Percentiles rank a stretch among this genome's conserved stretches.
Conservation (phyloP, 305 asterid species). For the Solanum hybrid region DNA sequence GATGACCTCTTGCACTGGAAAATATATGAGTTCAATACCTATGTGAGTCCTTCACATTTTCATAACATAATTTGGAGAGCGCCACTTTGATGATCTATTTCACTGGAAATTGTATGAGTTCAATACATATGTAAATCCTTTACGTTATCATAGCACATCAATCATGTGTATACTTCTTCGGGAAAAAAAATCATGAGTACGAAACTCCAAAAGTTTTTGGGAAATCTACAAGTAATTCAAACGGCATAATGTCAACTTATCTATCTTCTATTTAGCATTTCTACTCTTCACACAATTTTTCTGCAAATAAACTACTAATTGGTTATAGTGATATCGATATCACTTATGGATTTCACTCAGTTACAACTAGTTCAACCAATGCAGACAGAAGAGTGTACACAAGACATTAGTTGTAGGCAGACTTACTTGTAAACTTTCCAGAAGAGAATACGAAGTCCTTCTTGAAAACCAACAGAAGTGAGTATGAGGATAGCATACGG, state of each 20-base stretch:
- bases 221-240: background rate
- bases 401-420: background rate
- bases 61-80: background rate
- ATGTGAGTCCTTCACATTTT: background rate
- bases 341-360: background rate
- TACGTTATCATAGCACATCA: background rate
- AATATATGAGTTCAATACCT: background rate
- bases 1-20: background rate
- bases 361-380: background rate
- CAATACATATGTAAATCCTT: background rate
- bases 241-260: background rate
- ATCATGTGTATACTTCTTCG: background rate
- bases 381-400: background rate
- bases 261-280: background rate
- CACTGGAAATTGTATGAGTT: background rate
- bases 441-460: slow-evolving; percentile 58
- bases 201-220: background rate
- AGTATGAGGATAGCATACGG: slow-evolving; percentile 48
- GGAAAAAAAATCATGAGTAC: background rate
- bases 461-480: slow-evolving; percentile 73
- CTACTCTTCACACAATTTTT: background rate
- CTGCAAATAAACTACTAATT: background rate
- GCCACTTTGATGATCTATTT: background rate
- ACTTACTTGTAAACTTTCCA: slow-evolving; percentile 73
- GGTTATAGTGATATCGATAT: background rate